Conservation (phyloP, 2,329 filamentous ascomycete species). For the Periglandula ipomoeae region DNA sequence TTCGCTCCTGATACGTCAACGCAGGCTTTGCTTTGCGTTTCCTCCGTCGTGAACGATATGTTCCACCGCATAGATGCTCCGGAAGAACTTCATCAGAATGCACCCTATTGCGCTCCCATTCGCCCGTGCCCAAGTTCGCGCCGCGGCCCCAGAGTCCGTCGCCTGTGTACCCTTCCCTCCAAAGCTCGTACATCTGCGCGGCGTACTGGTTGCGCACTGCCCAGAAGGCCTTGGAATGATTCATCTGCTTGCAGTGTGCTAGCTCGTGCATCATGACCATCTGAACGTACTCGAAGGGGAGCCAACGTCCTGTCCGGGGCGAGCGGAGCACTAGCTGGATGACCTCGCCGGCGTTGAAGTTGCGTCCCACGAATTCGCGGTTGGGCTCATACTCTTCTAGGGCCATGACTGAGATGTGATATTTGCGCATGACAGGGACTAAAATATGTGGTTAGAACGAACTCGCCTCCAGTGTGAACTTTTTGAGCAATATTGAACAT, state of each 20-base stretch:
- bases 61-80: conserved; percentile 73
- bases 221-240: conserved; percentile 77
- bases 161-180: conserved; percentile 62
- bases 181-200: conserved; percentile 59
- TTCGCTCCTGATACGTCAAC: conserved; percentile 60
- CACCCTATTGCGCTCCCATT: conserved; percentile 46
- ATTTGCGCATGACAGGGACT: conserved; percentile 61
- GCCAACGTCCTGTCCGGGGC: conserved; percentile 55
- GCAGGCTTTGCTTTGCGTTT: conserved; percentile 45
- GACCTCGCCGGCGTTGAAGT: conserved; percentile 84
- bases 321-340: conserved; percentile 76
- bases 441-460: neutral
- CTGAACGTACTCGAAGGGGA: conserved; percentile 76
- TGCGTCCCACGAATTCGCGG: conserved; percentile 73
- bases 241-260: conserved; percentile 87
- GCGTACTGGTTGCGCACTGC: conserved; percentile 66
- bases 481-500: neutral
- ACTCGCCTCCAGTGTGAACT: too few relatives aligned
- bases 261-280: conserved; percentile 96
- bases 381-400: conserved; percentile 80
- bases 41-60: conserved; percentile 53
- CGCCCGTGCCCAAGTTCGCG: conserved; percentile 49
- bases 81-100: conserved; percentile 48
- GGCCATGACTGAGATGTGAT: conserved; percentile 55
- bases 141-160: conserved; percentile 80